Conservation (phyloP, 306 rosid genomes). For the Crotalaria pallida region DNA sequence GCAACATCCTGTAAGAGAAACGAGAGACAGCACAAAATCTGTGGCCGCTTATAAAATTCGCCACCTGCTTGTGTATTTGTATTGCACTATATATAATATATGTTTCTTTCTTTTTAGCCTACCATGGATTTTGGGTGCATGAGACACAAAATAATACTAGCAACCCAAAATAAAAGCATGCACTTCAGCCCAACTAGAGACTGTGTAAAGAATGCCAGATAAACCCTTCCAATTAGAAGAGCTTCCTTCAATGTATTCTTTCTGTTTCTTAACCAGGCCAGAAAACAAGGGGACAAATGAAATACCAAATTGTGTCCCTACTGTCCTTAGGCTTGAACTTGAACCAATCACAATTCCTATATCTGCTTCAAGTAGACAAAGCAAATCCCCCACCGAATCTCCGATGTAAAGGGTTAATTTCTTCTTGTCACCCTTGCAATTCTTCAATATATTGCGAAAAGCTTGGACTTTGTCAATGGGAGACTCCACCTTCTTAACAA, state of each 20-base stretch:
- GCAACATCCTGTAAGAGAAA: constrained; percentile 47
- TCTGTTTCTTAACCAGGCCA: constrained; percentile 77
- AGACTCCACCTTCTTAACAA: constrained; percentile 77
- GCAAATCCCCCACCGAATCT: constrained; percentile 91
- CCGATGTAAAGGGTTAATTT: constrained; percentile 75
- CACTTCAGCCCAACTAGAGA: constrained; percentile 88
- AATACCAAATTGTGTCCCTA: constrained; percentile 71
- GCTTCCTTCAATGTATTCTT: constrained; percentile 44
- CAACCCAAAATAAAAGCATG: constrained; percentile 95
- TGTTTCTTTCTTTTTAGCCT: constrained; percentile 35
- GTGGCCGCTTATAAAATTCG: constrained; percentile 69
- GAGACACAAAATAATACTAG: constrained; percentile 49
- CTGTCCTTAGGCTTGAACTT: constrained; percentile 78
- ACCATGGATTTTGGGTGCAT: constrained; percentile 37
- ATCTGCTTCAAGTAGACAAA: constrained; percentile 94
- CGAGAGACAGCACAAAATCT: constrained; percentile 45
- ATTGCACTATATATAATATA: constrained; percentile 41
- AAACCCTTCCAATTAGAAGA: constrained; percentile 66
- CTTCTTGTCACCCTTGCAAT: constrained; percentile 39
- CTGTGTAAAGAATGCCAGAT: constrained; percentile 85
- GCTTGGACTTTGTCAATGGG: constrained; percentile 82
- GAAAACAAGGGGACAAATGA: constrained; percentile 74
- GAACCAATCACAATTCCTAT: constrained; percentile 88
- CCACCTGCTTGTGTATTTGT: constrained; percentile 58
- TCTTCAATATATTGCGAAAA: constrained; percentile 45